Evolutionary conservation across 441 rosid genomes (phyloP), one percentile per base, ranked within the genome.

Genomic region (Populus hybrid): DNA sequence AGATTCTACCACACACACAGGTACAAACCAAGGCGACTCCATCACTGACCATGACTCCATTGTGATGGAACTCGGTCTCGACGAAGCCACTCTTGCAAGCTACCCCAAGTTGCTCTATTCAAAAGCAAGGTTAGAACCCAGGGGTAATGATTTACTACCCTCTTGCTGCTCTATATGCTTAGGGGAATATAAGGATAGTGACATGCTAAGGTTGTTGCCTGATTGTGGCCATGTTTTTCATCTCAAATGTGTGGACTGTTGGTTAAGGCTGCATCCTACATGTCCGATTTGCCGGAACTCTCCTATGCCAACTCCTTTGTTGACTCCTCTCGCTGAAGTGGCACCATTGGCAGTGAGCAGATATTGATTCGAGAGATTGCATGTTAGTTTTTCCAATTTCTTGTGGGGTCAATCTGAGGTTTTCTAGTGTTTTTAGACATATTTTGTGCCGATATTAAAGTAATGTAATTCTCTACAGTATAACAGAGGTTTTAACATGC

Each of bases 221-320:
- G 88, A 82, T 76, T 89, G 90, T 33, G 82, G 83, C n/a, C 92
- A 89, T n/a, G n/a, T n/a, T n/a, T n/a, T n/a, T n/a, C n/a, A n/a
- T n/a, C n/a, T n/a, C n/a, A n/a, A n/a, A n/a, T 72, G 90, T 20
- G 83, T 89, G 2, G 90, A 87, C 78, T 82, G 84, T 35, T 89
- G 89, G 92, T 77, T 89, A 63, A 82, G 81, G 56, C 50, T 83
- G 11, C 78, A 86, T 74, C 81, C 86, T 6, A 82, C 89, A 16
- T 89, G 92, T 71, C 90, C 90, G 0, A 82, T 86, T 3, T 89
- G 92, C 38, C 74, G 92, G 74, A 85, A 81, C 64, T 81, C 86
- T 59, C 88, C 80, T 76, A 31, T 72, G 71, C 73, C 83, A 81
- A 69, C 85, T 16, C 87, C 76, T 29, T 21, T 42, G 2, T 45